Conservation (phyloP, 306 rosid genomes). For the Trifolium dubium region DNA sequence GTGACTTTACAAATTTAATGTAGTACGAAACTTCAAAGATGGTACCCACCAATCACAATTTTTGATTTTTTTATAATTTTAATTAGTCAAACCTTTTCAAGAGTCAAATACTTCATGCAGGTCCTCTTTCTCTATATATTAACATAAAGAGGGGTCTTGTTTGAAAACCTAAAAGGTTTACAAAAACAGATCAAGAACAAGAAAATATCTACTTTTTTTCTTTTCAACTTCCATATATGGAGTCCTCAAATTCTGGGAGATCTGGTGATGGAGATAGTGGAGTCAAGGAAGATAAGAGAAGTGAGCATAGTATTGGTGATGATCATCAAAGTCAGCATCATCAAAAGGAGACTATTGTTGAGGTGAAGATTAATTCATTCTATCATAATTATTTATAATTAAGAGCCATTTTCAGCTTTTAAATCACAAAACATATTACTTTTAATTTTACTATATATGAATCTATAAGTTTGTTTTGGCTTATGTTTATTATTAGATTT, state of each 20-base stretch:
- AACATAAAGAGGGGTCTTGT: conserved; percentile 21
- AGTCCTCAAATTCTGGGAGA: conserved; percentile 44
- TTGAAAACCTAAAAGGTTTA: conserved; percentile 27
- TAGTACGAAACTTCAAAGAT: conserved; percentile 75
- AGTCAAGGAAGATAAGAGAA: conserved; percentile 50
- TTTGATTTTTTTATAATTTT: conserved; percentile 13
- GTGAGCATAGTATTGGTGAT: conserved; percentile 44
- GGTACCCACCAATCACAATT: conserved; percentile 42
- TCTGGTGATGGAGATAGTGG: conserved; percentile 46
- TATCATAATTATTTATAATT: neutral
- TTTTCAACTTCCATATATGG: conserved; percentile 45
- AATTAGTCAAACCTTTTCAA: conserved; percentile 40
- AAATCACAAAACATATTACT: conserved; percentile 3
- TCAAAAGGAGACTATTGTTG: conserved; percentile 36
- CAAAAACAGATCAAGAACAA: neutral
- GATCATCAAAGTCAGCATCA: conserved; percentile 30
- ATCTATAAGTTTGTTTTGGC: conserved; percentile 16
- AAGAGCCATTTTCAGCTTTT: conserved; percentile 6
- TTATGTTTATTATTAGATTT: conserved; percentile 22
- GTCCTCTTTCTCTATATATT: conserved; percentile 42
- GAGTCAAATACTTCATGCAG: conserved; percentile 70
- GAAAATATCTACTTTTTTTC: neutral
- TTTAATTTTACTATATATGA: neutral
- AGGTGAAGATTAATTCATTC: conserved; percentile 51
- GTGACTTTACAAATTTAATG: conserved; percentile 47